Base-by-base conservation (phyloP, 2,329 filamentous ascomycete genomes). In the Ophiostoma quercus region DNA sequence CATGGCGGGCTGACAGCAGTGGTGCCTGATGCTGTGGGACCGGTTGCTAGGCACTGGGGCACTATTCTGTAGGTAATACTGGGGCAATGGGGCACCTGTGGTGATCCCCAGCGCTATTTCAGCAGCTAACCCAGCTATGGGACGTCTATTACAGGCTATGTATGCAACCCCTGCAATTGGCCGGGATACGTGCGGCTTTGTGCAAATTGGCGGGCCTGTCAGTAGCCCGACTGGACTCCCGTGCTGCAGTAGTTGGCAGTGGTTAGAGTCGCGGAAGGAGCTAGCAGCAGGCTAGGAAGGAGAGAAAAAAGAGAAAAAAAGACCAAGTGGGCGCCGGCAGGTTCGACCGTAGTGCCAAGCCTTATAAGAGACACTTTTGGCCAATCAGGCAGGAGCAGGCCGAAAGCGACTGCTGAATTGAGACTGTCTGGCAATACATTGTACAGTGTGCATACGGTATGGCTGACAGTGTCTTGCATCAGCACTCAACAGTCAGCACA, bases 311-410 rank as follows among this genome's bases (percentile, higher is more conserved):
- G 25, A 11, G 14, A 62, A 1, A 32, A 57, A 57, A 57, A 22
- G 51, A 6, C 51, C n/a, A 57, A 57, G n/a, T 57, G 51, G n/a
- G 25, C 51, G 47, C 51, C n/a, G 51, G 51, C 51, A 57, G 51
- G 51, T 25, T 57, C 22, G 51, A 57, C 51, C 22, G 51, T 57
- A n/a, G 8, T 57, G 51, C 51, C 51, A 57, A 62, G 54, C 54
- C 25, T 29, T 60, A 60, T 57, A n/a, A 7, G 43, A 19, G 39
- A n/a, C 16, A 16, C 3, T 29, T 25, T 25, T 8, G 51, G 11
- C 51, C 51, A 57, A 57, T 57, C 51, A 57, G 51, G 14, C 51
- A 57, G 51, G 51, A 57, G 25, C 11, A 25, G 29, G 22, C 51
- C 51, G 51, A 57, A 57, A 25, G 51, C 43, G 19, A 57, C 51